Conservation (phyloP, 2,329 filamentous ascomycete genomes). For the Celoporthe dispersa region DNA sequence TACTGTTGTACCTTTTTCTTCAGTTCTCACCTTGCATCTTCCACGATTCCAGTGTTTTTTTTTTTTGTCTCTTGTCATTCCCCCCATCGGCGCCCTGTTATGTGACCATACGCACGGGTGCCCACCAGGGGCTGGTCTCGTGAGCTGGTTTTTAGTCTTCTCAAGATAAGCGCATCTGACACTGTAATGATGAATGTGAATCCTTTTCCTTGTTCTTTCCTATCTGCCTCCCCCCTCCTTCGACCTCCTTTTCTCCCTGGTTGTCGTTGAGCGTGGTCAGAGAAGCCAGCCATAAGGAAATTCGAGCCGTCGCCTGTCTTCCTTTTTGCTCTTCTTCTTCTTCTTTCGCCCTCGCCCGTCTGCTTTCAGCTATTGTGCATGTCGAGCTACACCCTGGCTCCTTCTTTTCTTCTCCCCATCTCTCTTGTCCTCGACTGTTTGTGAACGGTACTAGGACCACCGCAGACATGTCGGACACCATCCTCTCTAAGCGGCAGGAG, state of each 20-base stretch:
- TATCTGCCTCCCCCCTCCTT: not conserved
- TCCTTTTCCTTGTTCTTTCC: not conserved
- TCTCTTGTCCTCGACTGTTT: not conserved
- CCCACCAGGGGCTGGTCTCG: not conserved
- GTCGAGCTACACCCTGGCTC: not conserved
- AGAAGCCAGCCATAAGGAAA: not conserved
- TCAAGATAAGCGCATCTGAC: not conserved
- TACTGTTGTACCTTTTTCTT: not conserved
- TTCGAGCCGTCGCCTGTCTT: not conserved
- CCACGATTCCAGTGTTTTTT: not conserved
- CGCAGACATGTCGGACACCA: slow-evolving; percentile 23
- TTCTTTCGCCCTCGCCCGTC: too few relatives aligned
- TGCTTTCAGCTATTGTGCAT: not conserved
- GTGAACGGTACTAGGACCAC: too few relatives aligned
- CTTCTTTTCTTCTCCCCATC: not conserved
- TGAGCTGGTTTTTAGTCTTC: not conserved
- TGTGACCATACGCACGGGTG: not conserved
- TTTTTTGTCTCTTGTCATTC: not conserved
- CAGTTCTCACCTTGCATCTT: not conserved
- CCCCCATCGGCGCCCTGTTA: not conserved
- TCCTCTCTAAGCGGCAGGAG: slow-evolving; percentile 40
- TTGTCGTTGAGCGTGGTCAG: not conserved
- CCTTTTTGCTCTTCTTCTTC: not conserved
- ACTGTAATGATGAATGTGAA: not conserved
- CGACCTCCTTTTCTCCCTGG: not conserved